Evolutionary conservation across 805 yeast genomes (phyloP), one percentile per base, ranked within the genome.

Genomic region (Saturnispora diversa): DNA sequence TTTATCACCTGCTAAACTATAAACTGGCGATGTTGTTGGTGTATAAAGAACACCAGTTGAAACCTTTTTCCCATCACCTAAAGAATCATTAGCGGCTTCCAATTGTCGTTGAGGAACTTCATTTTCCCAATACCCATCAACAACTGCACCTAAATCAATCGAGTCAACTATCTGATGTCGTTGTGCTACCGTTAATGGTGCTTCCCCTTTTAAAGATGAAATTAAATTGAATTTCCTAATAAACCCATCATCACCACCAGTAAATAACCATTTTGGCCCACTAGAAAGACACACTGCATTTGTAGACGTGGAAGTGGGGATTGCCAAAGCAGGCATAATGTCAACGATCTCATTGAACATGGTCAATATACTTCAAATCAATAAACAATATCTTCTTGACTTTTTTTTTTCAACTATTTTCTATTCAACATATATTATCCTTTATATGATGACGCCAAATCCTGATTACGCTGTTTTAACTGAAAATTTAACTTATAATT

Each of bases 161-260:
- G 92, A 74, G 56, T 92, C 98, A 19, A 86, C 86, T 37, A 87
- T 67, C 36, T 84, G 82, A 59, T 92, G 97, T 53, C 76, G 77
- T 58, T 92, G 98, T 2, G 95, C 86, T 45, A 87, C 84, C 0
- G 97, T 90, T 39, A 92, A 65, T 5, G 92, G 90, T 6, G 81
- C 67, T 50, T 82, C 83, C 13, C 97, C 97, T 52, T 84, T 88
- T 19, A 92, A 72, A 1, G 96, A 82, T 25, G 80, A 81, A 29
- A 79, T 70, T 47, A 92, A 80, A 60, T 92, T 95, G 62, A 81
- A 92, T 55, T 84, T 87, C 35, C 98, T 68, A 25, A 92, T 83
- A 52, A 78, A 84, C 4, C 98, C 98, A 59, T 92, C 98, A 49
- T 83, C 90, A 8, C 97, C 97, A 16, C 98, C 98, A 1, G 95